phyloP scores from a whole-genome alignment of 2,329 filamentous ascomycete genomes.

The Calonectria multiphialidica region DNA sequence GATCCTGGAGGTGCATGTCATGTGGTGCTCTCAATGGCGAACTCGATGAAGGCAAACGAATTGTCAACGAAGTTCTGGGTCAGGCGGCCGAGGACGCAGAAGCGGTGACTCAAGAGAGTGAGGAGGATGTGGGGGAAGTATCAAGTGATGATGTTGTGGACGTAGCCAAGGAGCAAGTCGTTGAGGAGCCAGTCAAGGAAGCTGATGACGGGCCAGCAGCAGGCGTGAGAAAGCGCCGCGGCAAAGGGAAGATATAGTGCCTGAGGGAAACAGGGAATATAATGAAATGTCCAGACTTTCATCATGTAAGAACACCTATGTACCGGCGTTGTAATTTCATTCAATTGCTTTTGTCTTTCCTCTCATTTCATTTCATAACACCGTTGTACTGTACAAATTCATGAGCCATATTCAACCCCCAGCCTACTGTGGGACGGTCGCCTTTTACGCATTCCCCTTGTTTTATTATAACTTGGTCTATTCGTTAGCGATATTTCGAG shows the following conservation, averaged over 20 bases:
- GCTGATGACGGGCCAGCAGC: slow-evolving; percentile 35
- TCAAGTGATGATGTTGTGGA: slow-evolving; percentile 30
- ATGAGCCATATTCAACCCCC: neutral
- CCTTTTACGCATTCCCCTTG: neutral
- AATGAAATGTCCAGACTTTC: slow-evolving; percentile 1
- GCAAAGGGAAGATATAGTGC: slow-evolving; percentile 41
- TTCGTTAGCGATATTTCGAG: too few species aligned
- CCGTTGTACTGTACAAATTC: neutral
- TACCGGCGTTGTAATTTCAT: slow-evolving; percentile 1
- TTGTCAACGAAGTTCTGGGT: slow-evolving; percentile 74
- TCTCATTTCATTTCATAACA: neutral
- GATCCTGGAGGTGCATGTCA: slow-evolving; percentile 89
- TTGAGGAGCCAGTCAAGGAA: slow-evolving; percentile 28
- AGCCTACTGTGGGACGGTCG: neutral
- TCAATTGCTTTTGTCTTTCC: neutral
- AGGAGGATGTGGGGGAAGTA: neutral
- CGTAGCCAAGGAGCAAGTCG: slow-evolving; percentile 23
- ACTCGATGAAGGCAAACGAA: slow-evolving; percentile 79
- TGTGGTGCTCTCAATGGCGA: slow-evolving; percentile 87
- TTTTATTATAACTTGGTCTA: too few species aligned
- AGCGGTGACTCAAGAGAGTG: slow-evolving; percentile 29
- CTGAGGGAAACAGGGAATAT: neutral
- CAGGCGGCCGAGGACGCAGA: slow-evolving; percentile 33
- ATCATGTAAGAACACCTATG: neutral
- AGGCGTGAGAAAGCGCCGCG: slow-evolving; percentile 41